These are phyloP conservation scores for Eragrostis tef DNA, from an alignment of 202 grass and related monocot species.

Conservation along the genomic window DNA sequence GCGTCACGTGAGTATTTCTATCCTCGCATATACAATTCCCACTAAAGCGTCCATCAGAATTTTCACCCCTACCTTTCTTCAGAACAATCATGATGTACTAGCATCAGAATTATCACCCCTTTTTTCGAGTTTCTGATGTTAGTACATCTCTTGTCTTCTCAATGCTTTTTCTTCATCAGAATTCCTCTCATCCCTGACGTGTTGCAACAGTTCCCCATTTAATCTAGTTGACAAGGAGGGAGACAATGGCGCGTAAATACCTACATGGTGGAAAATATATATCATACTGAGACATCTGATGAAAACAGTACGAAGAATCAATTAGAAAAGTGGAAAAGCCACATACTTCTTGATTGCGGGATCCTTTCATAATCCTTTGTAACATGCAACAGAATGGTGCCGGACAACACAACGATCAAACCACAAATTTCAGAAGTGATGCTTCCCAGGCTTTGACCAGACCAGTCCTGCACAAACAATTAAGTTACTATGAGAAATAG, in stretches of 20 bases:
- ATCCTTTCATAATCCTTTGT: constrained; percentile 93
- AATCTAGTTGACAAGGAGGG: constrained; percentile 71
- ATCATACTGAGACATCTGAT: background rate
- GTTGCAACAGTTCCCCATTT: constrained; percentile 75
- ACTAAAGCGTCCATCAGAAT: background rate
- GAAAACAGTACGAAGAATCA: constrained; percentile 18
- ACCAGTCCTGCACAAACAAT: constrained; percentile 76
- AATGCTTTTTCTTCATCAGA: constrained; percentile 60
- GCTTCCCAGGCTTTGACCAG: constrained; percentile 84
- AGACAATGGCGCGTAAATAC: constrained; percentile 71
- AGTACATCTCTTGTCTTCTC: constrained; percentile 73
- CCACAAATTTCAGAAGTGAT: constrained; percentile 94
- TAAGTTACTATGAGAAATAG: constrained; percentile 2
- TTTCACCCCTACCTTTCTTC: too few relatives aligned
- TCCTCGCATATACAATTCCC: background rate
- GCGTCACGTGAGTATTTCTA: background rate
- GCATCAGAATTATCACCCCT: background rate
- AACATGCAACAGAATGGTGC: constrained; percentile 85
- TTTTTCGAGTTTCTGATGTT: constrained; percentile 10
- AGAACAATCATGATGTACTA: too few relatives aligned
- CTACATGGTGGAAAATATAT: constrained; percentile 47
- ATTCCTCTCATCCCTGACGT: constrained; percentile 56
- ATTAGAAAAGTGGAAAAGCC: constrained; percentile 9
- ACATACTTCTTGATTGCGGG: constrained; percentile 71
- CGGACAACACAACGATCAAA: constrained; percentile 84